Percentiles rank a stretch among this genome's conserved stretches.
Conservation (phyloP, 2,329 filamentous ascomycete genomes). For the Chalaropsis ovoidea region DNA sequence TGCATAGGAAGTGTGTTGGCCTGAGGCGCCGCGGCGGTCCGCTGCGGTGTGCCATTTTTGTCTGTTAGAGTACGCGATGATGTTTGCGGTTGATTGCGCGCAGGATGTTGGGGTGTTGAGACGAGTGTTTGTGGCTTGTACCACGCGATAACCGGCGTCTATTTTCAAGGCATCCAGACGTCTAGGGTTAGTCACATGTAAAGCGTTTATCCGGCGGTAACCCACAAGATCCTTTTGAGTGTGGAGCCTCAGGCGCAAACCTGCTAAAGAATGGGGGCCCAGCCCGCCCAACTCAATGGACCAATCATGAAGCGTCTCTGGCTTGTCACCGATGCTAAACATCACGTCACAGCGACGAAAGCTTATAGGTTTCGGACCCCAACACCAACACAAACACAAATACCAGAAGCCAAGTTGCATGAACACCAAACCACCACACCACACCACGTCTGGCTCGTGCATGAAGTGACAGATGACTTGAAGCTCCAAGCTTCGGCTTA, state of each 20-base stretch:
- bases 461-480: no score
- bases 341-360: background rate
- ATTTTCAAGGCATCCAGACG: background rate
- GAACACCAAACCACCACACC: no score
- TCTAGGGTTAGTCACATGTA: background rate
- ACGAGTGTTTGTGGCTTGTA: background rate
- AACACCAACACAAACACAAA: no score
- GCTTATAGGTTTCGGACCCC: background rate
- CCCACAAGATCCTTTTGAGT: background rate
- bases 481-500: no score
- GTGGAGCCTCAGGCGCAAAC: background rate
- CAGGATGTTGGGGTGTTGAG: background rate
- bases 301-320: background rate
- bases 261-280: background rate
- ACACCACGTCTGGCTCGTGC: no score
- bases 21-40: conserved; percentile 30
- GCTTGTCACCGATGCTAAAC: background rate
- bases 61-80: background rate
- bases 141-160: background rate
- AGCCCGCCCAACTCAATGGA: background rate
- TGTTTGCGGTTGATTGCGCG: background rate
- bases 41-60: background rate
- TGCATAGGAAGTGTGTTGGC: conserved; percentile 65
- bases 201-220: background rate
- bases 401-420: no score